Conservation (phyloP, 805 yeast species). For the Suhomyces xylopsoci region DNA sequence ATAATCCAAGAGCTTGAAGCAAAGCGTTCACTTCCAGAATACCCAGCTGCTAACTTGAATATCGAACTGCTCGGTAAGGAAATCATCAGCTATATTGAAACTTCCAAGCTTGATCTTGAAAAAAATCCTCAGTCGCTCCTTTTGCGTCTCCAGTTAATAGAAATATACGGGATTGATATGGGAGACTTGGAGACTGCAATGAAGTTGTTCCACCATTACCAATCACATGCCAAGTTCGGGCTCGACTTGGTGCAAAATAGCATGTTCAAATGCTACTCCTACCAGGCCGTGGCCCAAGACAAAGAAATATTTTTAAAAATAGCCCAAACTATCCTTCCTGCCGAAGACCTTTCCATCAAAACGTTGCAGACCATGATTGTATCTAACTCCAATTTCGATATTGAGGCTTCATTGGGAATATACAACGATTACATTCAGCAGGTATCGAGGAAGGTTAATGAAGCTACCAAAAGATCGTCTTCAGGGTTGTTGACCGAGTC, state of each 20-base stretch:
- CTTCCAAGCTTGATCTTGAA: conserved; percentile 21
- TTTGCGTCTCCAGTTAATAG: conserved; percentile 31
- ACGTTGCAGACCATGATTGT: conserved; percentile 41
- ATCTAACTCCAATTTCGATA: conserved; percentile 37
- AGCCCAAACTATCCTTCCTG: conserved; percentile 37
- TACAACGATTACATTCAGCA: conserved; percentile 46
- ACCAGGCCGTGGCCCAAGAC: conserved; percentile 34
- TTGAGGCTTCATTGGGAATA: conserved; percentile 37
- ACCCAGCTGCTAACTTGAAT: background rate
- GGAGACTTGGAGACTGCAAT: conserved; percentile 28
- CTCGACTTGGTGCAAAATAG: conserved; percentile 40
- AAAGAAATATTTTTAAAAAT: conserved; percentile 29
- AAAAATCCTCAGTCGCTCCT: conserved; percentile 26
- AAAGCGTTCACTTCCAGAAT: background rate
- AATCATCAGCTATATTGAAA: conserved; percentile 19
- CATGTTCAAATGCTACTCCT: conserved; percentile 39
- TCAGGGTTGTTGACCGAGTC: conserved; percentile 47
- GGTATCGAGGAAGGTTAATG: conserved; percentile 30
- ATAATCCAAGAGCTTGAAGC: background rate
- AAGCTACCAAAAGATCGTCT: conserved; percentile 32
- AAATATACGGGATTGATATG: conserved; percentile 29
- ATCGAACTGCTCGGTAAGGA: background rate
- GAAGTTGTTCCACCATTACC: conserved; percentile 39
- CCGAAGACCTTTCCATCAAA: conserved; percentile 24
- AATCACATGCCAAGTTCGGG: conserved; percentile 35